phyloP scores from a whole-genome alignment of 2,329 filamentous ascomycete genomes.

The Claviceps arundinis region DNA sequence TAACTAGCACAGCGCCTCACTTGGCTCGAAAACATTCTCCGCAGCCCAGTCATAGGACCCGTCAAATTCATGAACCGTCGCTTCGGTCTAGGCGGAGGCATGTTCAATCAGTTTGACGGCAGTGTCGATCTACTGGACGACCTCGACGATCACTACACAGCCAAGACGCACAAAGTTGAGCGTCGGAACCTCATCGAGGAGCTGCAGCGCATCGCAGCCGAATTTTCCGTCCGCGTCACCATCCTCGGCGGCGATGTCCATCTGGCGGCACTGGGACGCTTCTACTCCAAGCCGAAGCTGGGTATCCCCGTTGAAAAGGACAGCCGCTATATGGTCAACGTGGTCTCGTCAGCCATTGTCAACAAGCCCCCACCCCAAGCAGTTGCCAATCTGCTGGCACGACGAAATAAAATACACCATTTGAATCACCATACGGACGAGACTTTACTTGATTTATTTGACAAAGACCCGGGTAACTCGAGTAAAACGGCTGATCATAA shows the following conservation, averaged over 20 bases:
- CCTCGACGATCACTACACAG: conserved; percentile 92
- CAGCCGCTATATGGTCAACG: conserved; percentile 87
- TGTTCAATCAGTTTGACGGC: conserved; percentile 93
- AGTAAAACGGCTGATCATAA: conserved; percentile 66
- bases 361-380: conserved; percentile 83
- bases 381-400: conserved; percentile 82
- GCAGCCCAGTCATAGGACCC: conserved; percentile 74
- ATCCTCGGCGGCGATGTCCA: conserved; percentile 93
- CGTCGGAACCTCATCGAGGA: conserved; percentile 65
- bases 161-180: conserved; percentile 81
- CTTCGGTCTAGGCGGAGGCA: conserved; percentile 68
- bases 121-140: conserved; percentile 87
- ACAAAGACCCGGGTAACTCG: conserved; percentile 67
- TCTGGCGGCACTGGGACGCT: conserved; percentile 79
- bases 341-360: conserved; percentile 88
- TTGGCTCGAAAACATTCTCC: conserved; percentile 91
- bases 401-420: conserved; percentile 72
- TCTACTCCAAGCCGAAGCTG: conserved; percentile 80
- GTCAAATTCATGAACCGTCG: conserved; percentile 82
- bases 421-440: conserved; percentile 68
- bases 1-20: conserved; percentile 53
- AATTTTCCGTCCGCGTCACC: conserved; percentile 79
- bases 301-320: conserved; percentile 68
- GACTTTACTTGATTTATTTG: conserved; percentile 84
- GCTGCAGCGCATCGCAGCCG: conserved; percentile 69